Evolutionary conservation across 106 monocot species (phyloP), one percentile per base, ranked within the genome.

Genomic region (Dioscorea dumetorum): DNA sequence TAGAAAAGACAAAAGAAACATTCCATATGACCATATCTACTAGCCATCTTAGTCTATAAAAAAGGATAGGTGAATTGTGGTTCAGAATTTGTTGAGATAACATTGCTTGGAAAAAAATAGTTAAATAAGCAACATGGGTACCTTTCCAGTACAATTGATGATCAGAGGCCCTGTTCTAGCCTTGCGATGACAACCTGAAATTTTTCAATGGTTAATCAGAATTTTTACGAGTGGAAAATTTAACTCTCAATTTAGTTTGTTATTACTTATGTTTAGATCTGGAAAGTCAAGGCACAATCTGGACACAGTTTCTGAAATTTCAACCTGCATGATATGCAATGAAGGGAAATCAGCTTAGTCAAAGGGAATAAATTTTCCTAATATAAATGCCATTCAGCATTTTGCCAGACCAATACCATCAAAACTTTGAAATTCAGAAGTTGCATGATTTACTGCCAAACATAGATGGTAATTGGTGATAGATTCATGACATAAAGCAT

Each of bases 61-160:
- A 41, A 8, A 20, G 17, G 28, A 20, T 34, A 14, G 41, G 60
- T 58, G 48, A 31, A 67, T 62, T 19, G 15, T 35, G n/a, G 2
- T n/a, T 33, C 33, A 64, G 19, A 21, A 15, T 33, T 34, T 28
- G 33, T 64, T 16, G 28, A 49, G 20, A 5, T 10, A 6, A 5
- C 41, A 41, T 5, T 35, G 3, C 24, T 68, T 9, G 34, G 8
- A 8, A 14, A 14, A 72, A 57, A 31, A 41, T 0, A n/a, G n/a
- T n/a, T n/a, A n/a, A n/a, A 28, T 28, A 28, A 28, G 28, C 1
- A 28, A 28, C 19, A 16, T 8, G 63, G 41, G 2, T 9, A 97
- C 95, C 91, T 97, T 97, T 33, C 91, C 91, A 49, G 80, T 69
- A 81, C 89, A 88, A 65, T 67, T 78, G 57, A 97, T 82, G 50